Percentiles rank a stretch among this genome's conserved stretches.
Evolutionary conservation across 176 grass and related monocot genomes (phyloP).

Genomic region (Rhynchospora breviuscula): DNA sequence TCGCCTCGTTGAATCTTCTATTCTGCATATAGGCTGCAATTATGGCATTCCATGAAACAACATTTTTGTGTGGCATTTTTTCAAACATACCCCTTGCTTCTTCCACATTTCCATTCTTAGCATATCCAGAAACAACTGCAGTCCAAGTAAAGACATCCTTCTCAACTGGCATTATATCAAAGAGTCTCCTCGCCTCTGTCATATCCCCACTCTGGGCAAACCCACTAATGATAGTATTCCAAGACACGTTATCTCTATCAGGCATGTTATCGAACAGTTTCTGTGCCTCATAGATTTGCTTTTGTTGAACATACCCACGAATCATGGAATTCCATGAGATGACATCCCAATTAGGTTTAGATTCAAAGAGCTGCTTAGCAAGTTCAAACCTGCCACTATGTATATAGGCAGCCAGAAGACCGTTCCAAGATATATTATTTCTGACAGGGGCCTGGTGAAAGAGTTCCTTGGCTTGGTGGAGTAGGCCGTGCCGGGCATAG

Average conservation of each 20-base stretch:
- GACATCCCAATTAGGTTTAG: slow-evolving; percentile 60
- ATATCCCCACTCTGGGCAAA: slow-evolving; percentile 64
- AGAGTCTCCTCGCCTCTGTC: slow-evolving; percentile 48
- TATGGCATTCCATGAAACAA: slow-evolving; percentile 86
- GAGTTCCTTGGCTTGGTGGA: slow-evolving; percentile 52
- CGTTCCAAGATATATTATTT: slow-evolving; percentile 81
- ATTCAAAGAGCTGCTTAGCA: slow-evolving; percentile 57
- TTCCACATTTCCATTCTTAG: slow-evolving; percentile 75
- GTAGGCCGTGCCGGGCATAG: slow-evolving; percentile 55
- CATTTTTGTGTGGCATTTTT: slow-evolving; percentile 75
- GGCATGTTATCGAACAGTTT: slow-evolving; percentile 72
- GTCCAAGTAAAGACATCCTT: slow-evolving; percentile 91
- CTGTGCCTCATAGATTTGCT: slow-evolving; percentile 40
- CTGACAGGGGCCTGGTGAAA: slow-evolving; percentile 63
- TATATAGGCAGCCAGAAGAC: slow-evolving; percentile 69
- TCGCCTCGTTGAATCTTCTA: slow-evolving; percentile 62
- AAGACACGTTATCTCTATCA: slow-evolving; percentile 57
- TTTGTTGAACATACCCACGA: slow-evolving; percentile 51
- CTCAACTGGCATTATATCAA: slow-evolving; percentile 50
- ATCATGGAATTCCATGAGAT: slow-evolving; percentile 95
- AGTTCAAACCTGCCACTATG: slow-evolving; percentile 51
- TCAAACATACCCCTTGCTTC: slow-evolving; percentile 67
- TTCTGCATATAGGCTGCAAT: slow-evolving; percentile 65
- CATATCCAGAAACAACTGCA: slow-evolving; percentile 73
- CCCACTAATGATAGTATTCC: slow-evolving; percentile 77